phyloP scores from a whole-genome alignment of 768 basidiomycete genomes.

The Suillus hirtellus region DNA sequence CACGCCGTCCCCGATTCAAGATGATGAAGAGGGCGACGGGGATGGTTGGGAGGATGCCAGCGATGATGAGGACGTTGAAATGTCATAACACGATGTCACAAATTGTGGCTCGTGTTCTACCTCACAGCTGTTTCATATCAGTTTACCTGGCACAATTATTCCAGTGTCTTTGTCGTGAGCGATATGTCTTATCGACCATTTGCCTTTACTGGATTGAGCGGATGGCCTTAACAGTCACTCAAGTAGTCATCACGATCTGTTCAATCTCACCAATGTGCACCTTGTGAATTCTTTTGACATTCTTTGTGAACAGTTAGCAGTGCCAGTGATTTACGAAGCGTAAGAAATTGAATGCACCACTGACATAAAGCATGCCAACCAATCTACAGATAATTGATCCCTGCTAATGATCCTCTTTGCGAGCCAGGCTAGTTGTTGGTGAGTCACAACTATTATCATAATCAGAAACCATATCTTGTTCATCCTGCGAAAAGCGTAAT shows the following conservation, averaged over 20 bases:
- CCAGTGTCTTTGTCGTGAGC: background rate
- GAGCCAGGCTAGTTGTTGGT: background rate
- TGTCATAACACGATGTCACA: conserved; percentile 37
- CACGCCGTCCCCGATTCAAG: conserved; percentile 57
- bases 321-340: background rate
- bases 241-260: no score
- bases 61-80: conserved; percentile 58
- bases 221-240: background rate
- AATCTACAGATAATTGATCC: background rate
- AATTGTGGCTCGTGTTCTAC: background rate
- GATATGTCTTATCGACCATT: background rate
- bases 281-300: background rate
- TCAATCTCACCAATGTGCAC: background rate
- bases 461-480: background rate
- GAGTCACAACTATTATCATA: background rate
- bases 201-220: background rate
- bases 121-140: background rate
- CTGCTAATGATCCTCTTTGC: background rate
- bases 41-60: conserved; percentile 61
- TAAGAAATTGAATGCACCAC: background rate
- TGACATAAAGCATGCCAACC: background rate
- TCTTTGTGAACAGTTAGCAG: background rate
- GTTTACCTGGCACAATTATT: background rate
- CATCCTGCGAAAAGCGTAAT: background rate
- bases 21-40: conserved; percentile 49